Conservation (phyloP, 306 rosid genomes). For the Dalbergia cultrata region DNA sequence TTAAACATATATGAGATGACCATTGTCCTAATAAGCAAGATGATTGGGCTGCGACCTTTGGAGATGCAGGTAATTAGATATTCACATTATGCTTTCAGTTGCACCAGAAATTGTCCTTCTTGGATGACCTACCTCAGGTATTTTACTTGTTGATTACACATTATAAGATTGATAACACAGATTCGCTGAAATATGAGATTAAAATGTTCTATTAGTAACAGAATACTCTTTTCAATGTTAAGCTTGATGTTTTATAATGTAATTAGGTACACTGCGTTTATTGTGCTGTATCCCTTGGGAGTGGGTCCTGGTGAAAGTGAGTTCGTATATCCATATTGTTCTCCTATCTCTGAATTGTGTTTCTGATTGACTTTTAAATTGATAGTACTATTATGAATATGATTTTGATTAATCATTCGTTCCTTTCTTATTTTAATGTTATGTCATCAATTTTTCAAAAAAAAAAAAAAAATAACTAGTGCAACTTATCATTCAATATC, state of each 20-base stretch:
- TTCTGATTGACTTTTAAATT: slow-evolving; percentile 35
- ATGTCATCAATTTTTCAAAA: slow-evolving; percentile 15
- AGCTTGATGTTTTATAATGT: slow-evolving; percentile 38
- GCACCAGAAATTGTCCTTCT: slow-evolving; percentile 76
- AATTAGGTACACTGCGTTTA: slow-evolving; percentile 90
- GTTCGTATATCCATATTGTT: slow-evolving; percentile 51
- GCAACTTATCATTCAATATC: slow-evolving; percentile 44
- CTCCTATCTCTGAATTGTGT: slow-evolving; percentile 18
- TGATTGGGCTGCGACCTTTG: slow-evolving; percentile 42
- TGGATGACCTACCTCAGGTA: slow-evolving; percentile 94
- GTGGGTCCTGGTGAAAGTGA: slow-evolving; percentile 89
- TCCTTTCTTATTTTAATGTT: slow-evolving; percentile 35
- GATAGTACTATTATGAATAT: not conserved
- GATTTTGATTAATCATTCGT: slow-evolving; percentile 36
- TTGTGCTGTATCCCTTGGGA: slow-evolving; percentile 84
- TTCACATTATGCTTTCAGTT: slow-evolving; percentile 78
- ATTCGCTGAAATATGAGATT: slow-evolving; percentile 13
- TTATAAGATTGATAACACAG: not conserved
- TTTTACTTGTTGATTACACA: slow-evolving; percentile 23
- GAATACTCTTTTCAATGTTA: slow-evolving; percentile 19
- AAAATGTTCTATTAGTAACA: slow-evolving; percentile 3
- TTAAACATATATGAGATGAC: slow-evolving; percentile 15
- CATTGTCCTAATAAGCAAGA: not conserved
- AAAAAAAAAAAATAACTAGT: slow-evolving; percentile 9
- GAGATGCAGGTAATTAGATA: slow-evolving; percentile 83